Base-by-base conservation (phyloP, 306 rosid species). In the Sphenostylis stenocarpa region DNA sequence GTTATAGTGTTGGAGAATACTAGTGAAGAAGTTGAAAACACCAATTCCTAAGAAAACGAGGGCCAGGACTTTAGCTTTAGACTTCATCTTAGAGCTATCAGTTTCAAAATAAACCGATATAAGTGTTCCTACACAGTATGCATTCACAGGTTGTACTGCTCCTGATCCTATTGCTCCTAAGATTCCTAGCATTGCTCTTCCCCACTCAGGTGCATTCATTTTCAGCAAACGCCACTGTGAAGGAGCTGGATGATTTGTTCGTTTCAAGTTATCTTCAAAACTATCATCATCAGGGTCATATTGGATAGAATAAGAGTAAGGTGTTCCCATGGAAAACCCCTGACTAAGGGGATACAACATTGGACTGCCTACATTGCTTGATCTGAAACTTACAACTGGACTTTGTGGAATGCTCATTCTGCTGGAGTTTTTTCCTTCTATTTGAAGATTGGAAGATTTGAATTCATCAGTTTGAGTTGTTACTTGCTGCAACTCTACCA, bases 131-230 rank as follows among this genome's bases (percentile, higher is more conserved):
- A 94, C 97, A 14, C 85, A 89, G 38, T 87, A 90, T 43, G 97
- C 97, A 69, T 94, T 91, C 31, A 89, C 38, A 4, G 98, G 97
- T 20, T 94, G 98, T 6, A 90, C 93, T 73, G 97, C 96, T 74
- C 95, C 92, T 10, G 98, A 91, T 55, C 91, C 95, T 57, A 91
- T 58, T 78, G 97, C 97, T 19, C 96, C 98, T 77, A 90, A 58
- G 81, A 90, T 80, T 82, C 98, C 98, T 67, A 94, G 89, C 68
- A 88, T 38, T 20, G 91, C 88, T 51, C 78, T 88, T 79, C 78
- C 84, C 93, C 89, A 89, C 75, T 94, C 98, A n/a, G 98, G 96
- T 56, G 87, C 83, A 64, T 86, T 94, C 88, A 90, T 87, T 83
- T 86, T 87, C 85, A 91, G 71, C 78, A 91, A 82, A 7, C 90